Evolutionary conservation across 106 monocot genomes (phyloP), one percentile per base, ranked within the genome.

Genomic region (Phalaenopsis aphrodite): DNA sequence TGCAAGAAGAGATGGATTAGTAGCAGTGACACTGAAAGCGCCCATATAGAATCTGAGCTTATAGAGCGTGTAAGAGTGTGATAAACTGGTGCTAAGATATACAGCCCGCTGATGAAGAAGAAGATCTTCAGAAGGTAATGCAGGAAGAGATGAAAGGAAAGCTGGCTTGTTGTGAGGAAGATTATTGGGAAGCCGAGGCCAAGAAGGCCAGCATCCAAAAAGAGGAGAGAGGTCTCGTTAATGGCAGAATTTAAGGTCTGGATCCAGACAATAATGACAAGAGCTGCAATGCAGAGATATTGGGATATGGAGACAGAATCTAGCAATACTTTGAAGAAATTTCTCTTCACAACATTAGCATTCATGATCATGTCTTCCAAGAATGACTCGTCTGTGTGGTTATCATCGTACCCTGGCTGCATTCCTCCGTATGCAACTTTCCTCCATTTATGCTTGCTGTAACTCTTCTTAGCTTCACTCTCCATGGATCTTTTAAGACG

Each of bases 291-390:
- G 78, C 89, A 91, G 21, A 99, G 86, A 61, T 99, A 99, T 18
- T 95, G 91, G 11, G 93, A 87, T 81, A 99, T 91, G 72, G 95
- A 95, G 19, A 95, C 78, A 39, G 99, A 99, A 75, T 95, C 93
- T 18, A 83, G 83, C 86, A 99, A 93, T 61, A 91, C 91, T 83
- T 90, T 91, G 16, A 72, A 37, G 23, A 95, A 52, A 75, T 95
- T 90, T 41, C 95, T 89, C 87, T 95, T 95, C 49, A 99, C 93
- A 38, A 99, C 93, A 88, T 93, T 99, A 77, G 93, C 91, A 84
- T 99, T 99, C 93, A 90, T 99, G 47, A 93, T 91, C 93, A 95
- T 93, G 49, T 86, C 99, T 84, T 95, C 84, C 16, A 99, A 91
- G 79, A 99, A 99, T 1, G 93, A 84, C 5, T 87, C 90, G 64